Evolutionary conservation across 2,329 filamentous ascomycete species (phyloP).

Genomic region (Cladosporium phlei): DNA sequence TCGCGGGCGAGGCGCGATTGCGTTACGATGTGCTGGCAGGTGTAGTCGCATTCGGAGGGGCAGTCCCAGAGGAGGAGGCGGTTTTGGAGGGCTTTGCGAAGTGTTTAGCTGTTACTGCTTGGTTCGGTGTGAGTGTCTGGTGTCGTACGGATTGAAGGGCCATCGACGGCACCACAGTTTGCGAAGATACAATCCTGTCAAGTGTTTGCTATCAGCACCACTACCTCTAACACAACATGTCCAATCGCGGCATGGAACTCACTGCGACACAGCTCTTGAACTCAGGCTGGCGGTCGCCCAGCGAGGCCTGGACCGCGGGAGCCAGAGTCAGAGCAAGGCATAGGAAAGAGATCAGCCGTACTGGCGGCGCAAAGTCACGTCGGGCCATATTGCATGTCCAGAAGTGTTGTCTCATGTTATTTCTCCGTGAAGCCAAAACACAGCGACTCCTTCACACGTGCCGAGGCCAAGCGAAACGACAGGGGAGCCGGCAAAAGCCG

Average conservation of each 20-base stretch:
- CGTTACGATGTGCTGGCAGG: slow-evolving; percentile 92
- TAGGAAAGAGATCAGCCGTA: background rate
- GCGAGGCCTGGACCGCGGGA: background rate
- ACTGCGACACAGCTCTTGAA: slow-evolving; percentile 85
- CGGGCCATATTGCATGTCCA: slow-evolving; percentile 24
- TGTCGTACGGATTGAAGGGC: slow-evolving; percentile 62
- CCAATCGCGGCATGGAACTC: slow-evolving; percentile 25
- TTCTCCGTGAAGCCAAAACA: background rate
- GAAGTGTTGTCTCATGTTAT: background rate
- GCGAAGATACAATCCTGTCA: slow-evolving; percentile 73
- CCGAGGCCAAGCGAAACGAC: background rate
- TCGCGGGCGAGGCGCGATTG: slow-evolving; percentile 60
- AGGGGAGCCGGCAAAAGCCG: background rate
- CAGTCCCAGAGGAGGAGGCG: slow-evolving; percentile 90
- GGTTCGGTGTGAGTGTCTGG: background rate
- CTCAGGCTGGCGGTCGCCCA: slow-evolving; percentile 69
- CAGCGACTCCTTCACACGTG: too few species aligned
- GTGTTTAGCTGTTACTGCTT: slow-evolving; percentile 18
- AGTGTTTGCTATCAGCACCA: slow-evolving; percentile 5
- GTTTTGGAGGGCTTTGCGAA: slow-evolving; percentile 67
- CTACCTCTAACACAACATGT: background rate
- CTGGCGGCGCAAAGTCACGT: slow-evolving; percentile 17
- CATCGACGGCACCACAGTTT: slow-evolving; percentile 69
- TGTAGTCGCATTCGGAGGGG: slow-evolving; percentile 92
- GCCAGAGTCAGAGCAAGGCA: background rate